Base-by-base conservation (phyloP, 2,329 filamentous ascomycete species). In the Lasiodiplodia sp. region DNA sequence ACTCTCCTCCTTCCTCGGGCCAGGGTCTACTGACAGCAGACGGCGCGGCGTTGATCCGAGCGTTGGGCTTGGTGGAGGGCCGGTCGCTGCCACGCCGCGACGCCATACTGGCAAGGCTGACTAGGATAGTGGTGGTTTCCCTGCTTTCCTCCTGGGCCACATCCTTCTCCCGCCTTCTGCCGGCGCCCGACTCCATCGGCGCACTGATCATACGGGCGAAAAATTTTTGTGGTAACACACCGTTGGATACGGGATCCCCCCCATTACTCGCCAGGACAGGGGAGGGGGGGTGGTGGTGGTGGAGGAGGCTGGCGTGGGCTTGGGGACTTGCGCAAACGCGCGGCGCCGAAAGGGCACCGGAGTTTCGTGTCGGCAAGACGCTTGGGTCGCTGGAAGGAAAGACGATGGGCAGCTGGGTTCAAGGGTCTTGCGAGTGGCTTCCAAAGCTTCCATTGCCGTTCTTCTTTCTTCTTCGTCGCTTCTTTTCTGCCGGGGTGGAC, bases 301-400 rank as follows among this genome's bases (percentile, higher is more conserved):
- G 28, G 28, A 28, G 28, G 31, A 34, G 31, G 31, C 31, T 34
- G 31, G 31, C 28, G 4, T 34, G 31, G 31, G 31, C 44, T 47
- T 47, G 44, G n/a, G 44, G 44, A 47, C 12, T 11, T 47, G 44
- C 44, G 44, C 44, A 18, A 16, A 18, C 16, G 40, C 44, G 18
- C 44, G 44, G 44, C 44, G 44, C 44, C 44, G 44, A 47, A 47
- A 47, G 44, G 44, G 44, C 44, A 47, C n/a, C 44, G 44, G 44
- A 47, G 11, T 18, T 47, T 21, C 18, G 44, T 21, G 44, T 34
- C 31, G 31, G 6, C 31, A 34, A 2, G 31, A 34, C 10, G 44
- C 44, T 47, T 47, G 21, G 44, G 18, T n/a, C 2, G 18, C 38
- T 12, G 38, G 21, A n/a, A 47, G n/a, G 44, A 47, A 18, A 34